These are phyloP conservation scores for Tothia fuscella DNA, from an alignment of 2,329 filamentous ascomycete species.

Conservation along the genomic window DNA sequence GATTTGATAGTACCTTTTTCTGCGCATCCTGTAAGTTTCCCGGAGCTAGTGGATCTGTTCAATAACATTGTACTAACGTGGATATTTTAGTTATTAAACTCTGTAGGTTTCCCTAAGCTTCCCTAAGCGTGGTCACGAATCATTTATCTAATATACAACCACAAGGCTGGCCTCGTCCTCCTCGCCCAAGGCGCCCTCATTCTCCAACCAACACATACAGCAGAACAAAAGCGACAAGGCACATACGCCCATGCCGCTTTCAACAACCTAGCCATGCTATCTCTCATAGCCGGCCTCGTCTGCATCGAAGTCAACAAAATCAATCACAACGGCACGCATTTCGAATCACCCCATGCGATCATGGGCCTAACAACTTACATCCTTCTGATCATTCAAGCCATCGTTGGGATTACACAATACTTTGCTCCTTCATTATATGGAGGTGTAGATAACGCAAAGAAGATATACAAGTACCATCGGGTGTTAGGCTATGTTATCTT, in stretches of 20 bases:
- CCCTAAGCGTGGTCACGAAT: too few relatives aligned
- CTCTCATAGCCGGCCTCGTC: slow-evolving; percentile 52
- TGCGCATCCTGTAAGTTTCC: slow-evolving; percentile 61
- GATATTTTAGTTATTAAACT: too few relatives aligned
- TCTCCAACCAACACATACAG: slow-evolving; percentile 75
- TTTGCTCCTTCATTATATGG: slow-evolving; percentile 64
- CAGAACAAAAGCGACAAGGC: slow-evolving; percentile 56
- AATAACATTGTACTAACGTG: too few relatives aligned
- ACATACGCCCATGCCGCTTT: slow-evolving; percentile 56
- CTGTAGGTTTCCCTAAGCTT: too few relatives aligned
- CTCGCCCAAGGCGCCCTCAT: slow-evolving; percentile 70
- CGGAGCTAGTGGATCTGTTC: background rate
- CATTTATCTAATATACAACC: slow-evolving; percentile 26
- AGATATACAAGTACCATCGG: slow-evolving; percentile 83
- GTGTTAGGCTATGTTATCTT: slow-evolving; percentile 63
- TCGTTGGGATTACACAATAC: slow-evolving; percentile 75
- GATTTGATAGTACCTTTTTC: slow-evolving; percentile 75
- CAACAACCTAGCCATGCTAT: slow-evolving; percentile 51
- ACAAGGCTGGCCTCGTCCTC: slow-evolving; percentile 57
- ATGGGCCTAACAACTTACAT: slow-evolving; percentile 68
- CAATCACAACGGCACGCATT: slow-evolving; percentile 53
- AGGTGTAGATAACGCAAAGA: slow-evolving; percentile 65
- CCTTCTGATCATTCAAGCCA: slow-evolving; percentile 57
- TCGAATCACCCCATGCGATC: slow-evolving; percentile 70
- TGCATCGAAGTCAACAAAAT: slow-evolving; percentile 81